Base-by-base conservation (phyloP, 1,284 basidiomycete genomes). In the Wallemia mellicola region DNA sequence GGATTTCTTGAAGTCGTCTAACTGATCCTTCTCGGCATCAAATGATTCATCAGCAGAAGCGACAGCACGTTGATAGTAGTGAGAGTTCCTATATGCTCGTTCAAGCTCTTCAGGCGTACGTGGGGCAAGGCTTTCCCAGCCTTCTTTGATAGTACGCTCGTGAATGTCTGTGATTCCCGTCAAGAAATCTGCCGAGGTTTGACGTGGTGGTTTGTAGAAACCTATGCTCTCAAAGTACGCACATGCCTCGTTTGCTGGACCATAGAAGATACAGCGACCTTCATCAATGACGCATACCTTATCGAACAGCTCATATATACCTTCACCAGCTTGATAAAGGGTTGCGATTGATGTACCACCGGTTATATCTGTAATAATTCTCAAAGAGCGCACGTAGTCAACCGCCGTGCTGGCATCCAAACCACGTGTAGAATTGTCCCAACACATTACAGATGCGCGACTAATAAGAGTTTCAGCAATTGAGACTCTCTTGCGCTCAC, bases 331-430 rank as follows among this genome's bases (percentile, higher is more conserved):
- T 70, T 91, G 86, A 67, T 89, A 87, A 73, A 88, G 70, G 11
- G 81, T 78, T 26, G 86, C 80, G 65, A 89, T 80, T 22, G 80
- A 83, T 17, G 84, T 81, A 66, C 80, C 79, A 3, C 78, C 77
- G 9, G 81, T 72, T n/a, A 87, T 70, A 66, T 89, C 83, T 3
- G 84, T 83, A 74, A 83, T 78, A 17, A 82, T 73, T 24, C 86
- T 76, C 63, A 91, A 70, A 61, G 77, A 76, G 68, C 79, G 80
- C 62, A 74, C 77, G 63, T 81, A 87, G 67, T 85, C 82, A 32
- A 89, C 73, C 0, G 87, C 86, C 26, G 85, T 89, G 26, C 80
- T 80, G 1, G 86, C 83, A 65, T 92, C 87, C 54, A 94, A 75
- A 62, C 88, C 86, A 57, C 84, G 76, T 0, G 83, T 85, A 0